Percentiles rank a stretch among this genome's conserved stretches.
These are phyloP conservation scores for Clarkia xantiana DNA, from an alignment of 345 rosid genomes.

Conservation along the genomic window DNA sequence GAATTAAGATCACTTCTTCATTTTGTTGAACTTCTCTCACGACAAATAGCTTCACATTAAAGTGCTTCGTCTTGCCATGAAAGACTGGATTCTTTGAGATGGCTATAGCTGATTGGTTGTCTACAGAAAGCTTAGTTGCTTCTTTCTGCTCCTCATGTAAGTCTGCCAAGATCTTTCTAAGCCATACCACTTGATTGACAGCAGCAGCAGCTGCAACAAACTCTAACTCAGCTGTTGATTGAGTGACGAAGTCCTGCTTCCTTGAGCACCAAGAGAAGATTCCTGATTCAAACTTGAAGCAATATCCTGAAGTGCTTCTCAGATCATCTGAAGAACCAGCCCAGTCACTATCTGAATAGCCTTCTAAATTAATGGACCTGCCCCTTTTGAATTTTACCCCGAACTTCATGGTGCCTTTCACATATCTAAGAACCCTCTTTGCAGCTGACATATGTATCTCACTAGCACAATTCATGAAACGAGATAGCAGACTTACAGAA, in stretches of 20 bases:
- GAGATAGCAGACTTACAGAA: neutral
- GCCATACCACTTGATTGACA: constrained; percentile 2
- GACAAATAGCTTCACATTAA: neutral
- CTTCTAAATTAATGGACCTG: neutral
- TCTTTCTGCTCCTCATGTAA: neutral
- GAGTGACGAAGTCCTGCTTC: no score
- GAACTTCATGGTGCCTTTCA: neutral
- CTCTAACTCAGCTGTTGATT: constrained; percentile 4
- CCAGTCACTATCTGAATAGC: constrained; percentile 9
- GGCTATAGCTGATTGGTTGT: no score
- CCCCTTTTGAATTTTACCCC: neutral
- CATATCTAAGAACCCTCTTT: constrained; percentile 1
- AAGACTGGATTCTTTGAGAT: constrained; percentile 7
- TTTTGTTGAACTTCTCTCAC: neutral
- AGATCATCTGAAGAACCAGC: constrained; percentile 4
- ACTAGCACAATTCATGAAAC: neutral
- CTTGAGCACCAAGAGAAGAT: no score
- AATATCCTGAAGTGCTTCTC: no score
- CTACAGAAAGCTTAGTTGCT: no score
- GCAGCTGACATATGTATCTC: constrained; percentile 2
- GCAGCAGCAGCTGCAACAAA: constrained; percentile 1
- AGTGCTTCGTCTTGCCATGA: constrained; percentile 2
- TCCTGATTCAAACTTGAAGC: no score
- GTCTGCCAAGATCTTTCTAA: neutral
- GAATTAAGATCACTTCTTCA: neutral